A percentile compares a stretch with the other conserved stretches of the same genome.
These are phyloP conservation scores for Stagonosporopsis tanaceti DNA, from an alignment of 2,329 filamentous ascomycete species.

Conservation along the genomic window DNA sequence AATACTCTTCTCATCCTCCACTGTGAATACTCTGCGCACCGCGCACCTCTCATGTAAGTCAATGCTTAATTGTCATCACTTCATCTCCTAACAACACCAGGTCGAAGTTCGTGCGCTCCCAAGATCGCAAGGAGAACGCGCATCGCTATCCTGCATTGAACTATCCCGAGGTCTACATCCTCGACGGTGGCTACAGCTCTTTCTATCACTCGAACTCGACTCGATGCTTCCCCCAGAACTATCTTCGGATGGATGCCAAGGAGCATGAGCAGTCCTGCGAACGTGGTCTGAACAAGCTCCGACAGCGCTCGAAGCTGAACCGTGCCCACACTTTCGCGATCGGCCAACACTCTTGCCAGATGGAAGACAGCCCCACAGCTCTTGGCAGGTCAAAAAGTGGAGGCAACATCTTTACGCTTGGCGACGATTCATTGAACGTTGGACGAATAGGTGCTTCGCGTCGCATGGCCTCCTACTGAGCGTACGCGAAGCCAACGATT, in stretches of 20 bases:
- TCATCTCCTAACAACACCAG: conserved; percentile 44
- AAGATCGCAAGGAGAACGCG: conserved; percentile 85
- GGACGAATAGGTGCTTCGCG: conserved; percentile 46
- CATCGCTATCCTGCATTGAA: conserved; percentile 86
- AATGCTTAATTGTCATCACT: not conserved
- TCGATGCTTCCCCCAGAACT: conserved; percentile 92
- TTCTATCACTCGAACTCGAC: conserved; percentile 83
- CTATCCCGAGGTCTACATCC: conserved; percentile 97
- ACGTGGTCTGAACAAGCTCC: conserved; percentile 90
- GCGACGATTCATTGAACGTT: conserved; percentile 41
- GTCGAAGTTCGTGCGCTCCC: conserved; percentile 88
- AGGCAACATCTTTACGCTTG: conserved; percentile 40
- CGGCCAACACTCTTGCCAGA: conserved; percentile 70
- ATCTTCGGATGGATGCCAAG: conserved; percentile 94
- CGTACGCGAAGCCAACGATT: conserved; percentile 33
- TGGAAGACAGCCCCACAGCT: conserved; percentile 69
- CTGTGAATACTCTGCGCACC: conserved; percentile 97
- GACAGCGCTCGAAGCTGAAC: conserved; percentile 84
- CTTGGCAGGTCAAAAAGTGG: conserved; percentile 45
- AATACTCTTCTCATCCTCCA: conserved; percentile 90
- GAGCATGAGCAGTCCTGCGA: conserved; percentile 94
- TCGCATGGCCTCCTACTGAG: conserved; percentile 51
- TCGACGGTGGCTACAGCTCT: conserved; percentile 93
- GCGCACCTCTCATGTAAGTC: conserved; percentile 84
- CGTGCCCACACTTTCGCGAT: conserved; percentile 96